phyloP scores from a whole-genome alignment of 2,329 filamentous ascomycete genomes.

The Sporothrix dimorphospora region DNA sequence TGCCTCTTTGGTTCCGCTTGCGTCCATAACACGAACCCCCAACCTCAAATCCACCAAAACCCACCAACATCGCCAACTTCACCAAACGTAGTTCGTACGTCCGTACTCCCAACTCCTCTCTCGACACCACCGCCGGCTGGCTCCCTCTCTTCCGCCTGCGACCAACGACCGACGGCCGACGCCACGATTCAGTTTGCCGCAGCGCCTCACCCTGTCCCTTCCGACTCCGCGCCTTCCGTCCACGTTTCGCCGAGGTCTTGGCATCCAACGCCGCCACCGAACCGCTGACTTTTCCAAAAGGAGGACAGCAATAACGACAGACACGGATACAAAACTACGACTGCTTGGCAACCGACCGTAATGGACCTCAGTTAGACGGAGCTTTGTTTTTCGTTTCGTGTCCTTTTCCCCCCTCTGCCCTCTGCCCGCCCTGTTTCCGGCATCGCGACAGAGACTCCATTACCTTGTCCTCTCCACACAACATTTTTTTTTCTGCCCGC shows the following conservation, averaged over 20 bases:
- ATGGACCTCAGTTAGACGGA: constrained; percentile 16
- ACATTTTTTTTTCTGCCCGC: not conserved
- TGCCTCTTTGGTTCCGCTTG: constrained; percentile 7
- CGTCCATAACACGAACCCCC: not conserved
- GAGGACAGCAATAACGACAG: not conserved
- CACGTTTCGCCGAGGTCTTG: constrained; percentile 18
- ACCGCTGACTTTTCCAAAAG: not conserved
- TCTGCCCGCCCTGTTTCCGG: not conserved
- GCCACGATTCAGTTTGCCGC: not conserved
- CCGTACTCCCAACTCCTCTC: not conserved
- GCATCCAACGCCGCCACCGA: constrained; percentile 11
- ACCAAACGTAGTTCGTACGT: no score
- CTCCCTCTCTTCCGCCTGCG: not conserved
- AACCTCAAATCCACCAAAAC: not conserved
- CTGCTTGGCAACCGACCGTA: not conserved
- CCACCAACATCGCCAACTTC: not conserved
- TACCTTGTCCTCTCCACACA: not conserved
- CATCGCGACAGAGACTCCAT: not conserved
- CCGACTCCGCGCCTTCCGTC: constrained; percentile 22
- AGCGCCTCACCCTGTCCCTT: not conserved
- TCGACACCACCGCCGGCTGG: not conserved
- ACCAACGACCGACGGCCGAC: not conserved
- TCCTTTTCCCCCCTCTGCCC: not conserved
- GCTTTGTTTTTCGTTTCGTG: constrained; percentile 7
- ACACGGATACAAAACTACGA: not conserved